These are phyloP conservation scores for Rhamnella rubrinervis DNA, from an alignment of 331 rosid species.

Conservation along the genomic window DNA sequence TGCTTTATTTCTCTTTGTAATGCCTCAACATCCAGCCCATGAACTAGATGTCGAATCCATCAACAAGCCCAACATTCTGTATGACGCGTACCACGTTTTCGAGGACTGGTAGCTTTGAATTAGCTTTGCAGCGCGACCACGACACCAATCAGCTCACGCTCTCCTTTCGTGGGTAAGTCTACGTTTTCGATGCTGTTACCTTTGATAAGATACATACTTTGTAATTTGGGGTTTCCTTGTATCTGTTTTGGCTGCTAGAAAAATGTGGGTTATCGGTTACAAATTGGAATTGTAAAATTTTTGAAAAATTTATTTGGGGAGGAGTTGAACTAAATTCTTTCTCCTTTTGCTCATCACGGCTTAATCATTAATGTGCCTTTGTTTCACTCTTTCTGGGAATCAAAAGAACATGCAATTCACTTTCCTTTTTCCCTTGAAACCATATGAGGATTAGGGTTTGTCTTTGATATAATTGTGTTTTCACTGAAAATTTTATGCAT, in stretches of 20 bases:
- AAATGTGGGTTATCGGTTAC: not conserved
- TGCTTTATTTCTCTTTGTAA: constrained; percentile 26
- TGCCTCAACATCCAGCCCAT: constrained; percentile 23
- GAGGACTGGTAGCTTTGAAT: constrained; percentile 52
- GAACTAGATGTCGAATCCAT: constrained; percentile 30
- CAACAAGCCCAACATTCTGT: constrained; percentile 48
- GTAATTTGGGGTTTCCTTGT: constrained; percentile 29
- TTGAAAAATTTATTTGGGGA: not conserved
- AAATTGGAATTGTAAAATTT: no score
- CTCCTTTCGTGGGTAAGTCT: constrained; percentile 90
- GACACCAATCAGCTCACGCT: constrained; percentile 83
- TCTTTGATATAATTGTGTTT: no score
- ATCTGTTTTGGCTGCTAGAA: not conserved
- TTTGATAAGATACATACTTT: constrained; percentile 71
- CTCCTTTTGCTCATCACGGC: not conserved
- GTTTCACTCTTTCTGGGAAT: no score
- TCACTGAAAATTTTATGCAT: no score
- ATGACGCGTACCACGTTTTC: constrained; percentile 44
- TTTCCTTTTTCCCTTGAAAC: no score
- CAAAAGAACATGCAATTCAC: no score
- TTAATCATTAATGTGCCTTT: no score
- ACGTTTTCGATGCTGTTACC: constrained; percentile 78
- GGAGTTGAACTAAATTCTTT: not conserved
- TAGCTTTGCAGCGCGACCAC: constrained; percentile 40
- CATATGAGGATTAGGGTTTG: no score